Conservation (phyloP, 1,139 yeast species). For the Saccharomycopsis hybrid region DNA sequence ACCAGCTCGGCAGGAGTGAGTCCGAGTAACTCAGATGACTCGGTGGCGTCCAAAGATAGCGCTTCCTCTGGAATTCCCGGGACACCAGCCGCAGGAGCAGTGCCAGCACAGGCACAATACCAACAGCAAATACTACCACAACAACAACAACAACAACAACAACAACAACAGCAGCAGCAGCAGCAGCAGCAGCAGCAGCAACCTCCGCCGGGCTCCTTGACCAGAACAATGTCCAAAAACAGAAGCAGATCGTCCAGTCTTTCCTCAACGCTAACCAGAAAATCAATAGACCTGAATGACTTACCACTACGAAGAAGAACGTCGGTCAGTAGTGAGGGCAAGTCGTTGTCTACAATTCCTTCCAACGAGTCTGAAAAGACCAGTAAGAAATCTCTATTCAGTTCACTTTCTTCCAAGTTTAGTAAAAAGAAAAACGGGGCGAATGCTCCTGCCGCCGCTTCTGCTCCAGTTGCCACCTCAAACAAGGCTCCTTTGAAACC, state of each 20-base stretch:
- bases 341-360: constrained; percentile 12
- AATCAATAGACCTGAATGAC: constrained; percentile 12
- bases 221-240: constrained; percentile 2
- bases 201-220: too few relatives aligned
- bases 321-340: constrained; percentile 8
- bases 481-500: too few relatives aligned
- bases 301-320: constrained; percentile 8
- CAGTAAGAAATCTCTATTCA: constrained; percentile 40
- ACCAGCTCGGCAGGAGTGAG: too few relatives aligned
- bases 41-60: too few relatives aligned
- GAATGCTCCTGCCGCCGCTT: constrained; percentile 22
- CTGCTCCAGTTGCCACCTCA: constrained; percentile 2
- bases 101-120: too few relatives aligned
- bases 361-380: constrained; percentile 6
- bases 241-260: constrained; percentile 15
- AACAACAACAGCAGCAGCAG: too few relatives aligned
- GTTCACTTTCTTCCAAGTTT: constrained; percentile 52
- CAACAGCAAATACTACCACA: too few relatives aligned
- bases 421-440: constrained; percentile 30
- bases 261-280: constrained; percentile 16
- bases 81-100: too few relatives aligned
- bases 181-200: too few relatives aligned
- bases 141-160: too few relatives aligned
- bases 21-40: too few relatives aligned
- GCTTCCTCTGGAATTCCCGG: too few relatives aligned